phyloP scores from a whole-genome alignment of 441 rosid genomes.

The Rhodomyrtus psidioides region DNA sequence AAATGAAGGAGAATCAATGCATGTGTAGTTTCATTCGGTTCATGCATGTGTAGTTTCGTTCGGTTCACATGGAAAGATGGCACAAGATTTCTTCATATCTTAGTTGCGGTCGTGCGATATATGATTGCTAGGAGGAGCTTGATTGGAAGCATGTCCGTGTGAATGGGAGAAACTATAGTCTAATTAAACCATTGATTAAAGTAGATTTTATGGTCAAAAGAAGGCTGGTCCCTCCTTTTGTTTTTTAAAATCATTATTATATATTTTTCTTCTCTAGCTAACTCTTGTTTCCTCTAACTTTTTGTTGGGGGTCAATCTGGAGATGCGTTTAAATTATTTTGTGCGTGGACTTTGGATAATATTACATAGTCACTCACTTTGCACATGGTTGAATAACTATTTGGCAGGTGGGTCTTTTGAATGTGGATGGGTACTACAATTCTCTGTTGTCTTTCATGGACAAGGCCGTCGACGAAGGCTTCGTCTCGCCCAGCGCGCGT shows the following conservation, averaged over 20 bases:
- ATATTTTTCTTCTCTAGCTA: not conserved
- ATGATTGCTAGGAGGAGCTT: conserved; percentile 1
- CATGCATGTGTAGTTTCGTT: conserved; percentile 33
- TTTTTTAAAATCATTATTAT: not conserved
- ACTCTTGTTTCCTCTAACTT: not conserved
- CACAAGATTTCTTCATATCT: conserved; percentile 6
- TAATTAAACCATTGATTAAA: not conserved
- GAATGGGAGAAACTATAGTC: conserved; percentile 13
- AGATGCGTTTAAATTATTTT: not conserved
- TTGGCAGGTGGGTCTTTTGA: conserved; percentile 86
- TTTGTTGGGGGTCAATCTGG: not conserved
- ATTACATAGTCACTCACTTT: not conserved
- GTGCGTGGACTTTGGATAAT: not conserved
- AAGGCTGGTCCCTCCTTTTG: not conserved
- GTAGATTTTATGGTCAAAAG: conserved; percentile 8
- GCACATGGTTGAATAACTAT: conserved; percentile 1
- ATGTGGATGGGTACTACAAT: conserved; percentile 92
- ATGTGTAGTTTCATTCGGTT: conserved; percentile 25
- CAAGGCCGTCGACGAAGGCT: conserved; percentile 95
- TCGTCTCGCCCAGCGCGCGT: conserved; percentile 72
- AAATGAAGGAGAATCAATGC: conserved; percentile 18
- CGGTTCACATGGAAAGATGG: conserved; percentile 38
- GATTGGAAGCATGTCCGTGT: conserved; percentile 8
- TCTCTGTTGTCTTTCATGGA: conserved; percentile 77
- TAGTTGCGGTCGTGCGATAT: conserved; percentile 6